These are phyloP conservation scores for Fusarium virguliforme DNA, from an alignment of 2,329 filamentous ascomycete genomes.

Conservation along the genomic window DNA sequence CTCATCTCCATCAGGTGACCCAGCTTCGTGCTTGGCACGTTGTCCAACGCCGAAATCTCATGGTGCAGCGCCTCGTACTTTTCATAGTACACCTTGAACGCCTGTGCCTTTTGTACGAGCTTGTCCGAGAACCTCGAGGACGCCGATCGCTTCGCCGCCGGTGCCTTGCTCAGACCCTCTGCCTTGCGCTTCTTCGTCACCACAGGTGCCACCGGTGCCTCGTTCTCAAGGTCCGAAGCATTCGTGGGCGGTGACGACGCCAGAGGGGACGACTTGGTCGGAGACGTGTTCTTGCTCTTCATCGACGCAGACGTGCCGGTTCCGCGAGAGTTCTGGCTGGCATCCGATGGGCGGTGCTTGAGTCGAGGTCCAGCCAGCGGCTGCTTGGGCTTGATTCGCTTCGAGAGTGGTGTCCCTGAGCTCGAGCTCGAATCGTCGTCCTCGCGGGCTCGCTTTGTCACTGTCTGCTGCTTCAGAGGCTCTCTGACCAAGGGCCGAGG, in stretches of 20 bases:
- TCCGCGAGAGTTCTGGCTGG: constrained; percentile 64
- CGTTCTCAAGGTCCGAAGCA: constrained; percentile 73
- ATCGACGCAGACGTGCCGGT: constrained; percentile 58
- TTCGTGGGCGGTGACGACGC: constrained; percentile 78
- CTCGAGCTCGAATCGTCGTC: constrained; percentile 72
- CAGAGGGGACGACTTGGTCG: constrained; percentile 75
- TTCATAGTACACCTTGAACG: constrained; percentile 71
- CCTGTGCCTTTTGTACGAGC: constrained; percentile 68
- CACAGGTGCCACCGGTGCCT: constrained; percentile 51
- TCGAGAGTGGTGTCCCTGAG: constrained; percentile 71
- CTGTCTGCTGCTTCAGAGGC: constrained; percentile 55
- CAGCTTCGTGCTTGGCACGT: constrained; percentile 69
- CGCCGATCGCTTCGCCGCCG: constrained; percentile 52
- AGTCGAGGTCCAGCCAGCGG: constrained; percentile 53
- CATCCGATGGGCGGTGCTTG: constrained; percentile 67
- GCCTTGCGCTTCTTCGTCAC: constrained; percentile 64
- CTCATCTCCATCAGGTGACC: constrained; percentile 70
- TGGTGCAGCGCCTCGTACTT: constrained; percentile 72
- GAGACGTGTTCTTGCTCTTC: constrained; percentile 70
- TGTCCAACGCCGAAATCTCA: constrained; percentile 66
- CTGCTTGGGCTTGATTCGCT: constrained; percentile 70
- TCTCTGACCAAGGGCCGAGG: constrained; percentile 52
- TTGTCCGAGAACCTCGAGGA: constrained; percentile 56
- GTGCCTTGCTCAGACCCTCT: constrained; percentile 48
- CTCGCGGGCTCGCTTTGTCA: constrained; percentile 68